phyloP scores from a whole-genome alignment of 1,284 basidiomycete species.

The Agroathelia rolfsii region DNA sequence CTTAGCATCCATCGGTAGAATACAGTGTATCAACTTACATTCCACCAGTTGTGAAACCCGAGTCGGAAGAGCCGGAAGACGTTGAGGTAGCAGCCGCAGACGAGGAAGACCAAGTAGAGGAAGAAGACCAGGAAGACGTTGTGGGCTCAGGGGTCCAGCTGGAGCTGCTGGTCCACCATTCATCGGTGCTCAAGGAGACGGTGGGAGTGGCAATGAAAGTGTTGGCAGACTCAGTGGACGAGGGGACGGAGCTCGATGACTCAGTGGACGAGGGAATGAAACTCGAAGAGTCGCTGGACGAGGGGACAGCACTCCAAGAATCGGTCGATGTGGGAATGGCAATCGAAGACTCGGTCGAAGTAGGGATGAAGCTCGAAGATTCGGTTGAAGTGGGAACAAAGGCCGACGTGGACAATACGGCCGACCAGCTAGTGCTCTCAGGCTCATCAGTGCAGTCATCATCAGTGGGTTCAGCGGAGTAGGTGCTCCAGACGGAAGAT shows the following conservation, averaged over 20 bases:
- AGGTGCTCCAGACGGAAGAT: conserved; percentile 4
- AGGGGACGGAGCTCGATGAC: conserved; percentile 10
- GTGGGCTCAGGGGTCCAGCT: conserved; percentile 4
- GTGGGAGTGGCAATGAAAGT: conserved; percentile 5
- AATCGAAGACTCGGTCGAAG: conserved; percentile 12
- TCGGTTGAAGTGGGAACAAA: not conserved
- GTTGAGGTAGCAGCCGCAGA: conserved; percentile 11
- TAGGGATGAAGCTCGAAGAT: not conserved
- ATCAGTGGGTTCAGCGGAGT: conserved; percentile 18
- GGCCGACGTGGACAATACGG: not conserved
- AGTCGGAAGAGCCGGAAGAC: conserved; percentile 15
- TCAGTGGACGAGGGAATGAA: conserved; percentile 11
- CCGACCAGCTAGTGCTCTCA: conserved; percentile 5
- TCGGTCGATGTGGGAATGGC: conserved; percentile 9
- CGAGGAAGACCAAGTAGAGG: too few species aligned
- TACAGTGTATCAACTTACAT: not conserved
- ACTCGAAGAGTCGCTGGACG: conserved; percentile 12
- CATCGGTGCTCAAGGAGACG: conserved; percentile 5
- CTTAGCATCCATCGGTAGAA: not conserved
- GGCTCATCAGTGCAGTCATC: conserved; percentile 9
- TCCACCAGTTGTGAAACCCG: conserved; percentile 2
- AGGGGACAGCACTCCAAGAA: conserved; percentile 9
- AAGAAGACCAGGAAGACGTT: not conserved
- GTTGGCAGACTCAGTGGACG: conserved; percentile 8
- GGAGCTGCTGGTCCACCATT: conserved; percentile 2